These are phyloP conservation scores for Stropharia rugosoannulata DNA, from an alignment of 768 basidiomycete species.

Conservation along the genomic window DNA sequence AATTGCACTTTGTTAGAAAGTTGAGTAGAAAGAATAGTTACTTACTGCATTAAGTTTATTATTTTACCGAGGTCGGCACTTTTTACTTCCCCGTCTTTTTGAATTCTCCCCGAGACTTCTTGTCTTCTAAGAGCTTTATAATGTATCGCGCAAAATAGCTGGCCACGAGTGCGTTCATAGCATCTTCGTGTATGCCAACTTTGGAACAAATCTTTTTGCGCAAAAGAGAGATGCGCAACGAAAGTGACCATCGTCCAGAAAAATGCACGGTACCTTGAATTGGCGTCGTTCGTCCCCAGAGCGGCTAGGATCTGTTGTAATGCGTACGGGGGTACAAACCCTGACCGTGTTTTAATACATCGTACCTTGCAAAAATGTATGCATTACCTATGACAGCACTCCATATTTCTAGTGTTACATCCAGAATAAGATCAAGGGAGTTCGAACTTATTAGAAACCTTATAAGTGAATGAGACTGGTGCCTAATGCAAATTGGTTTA, in stretches of 20 bases:
- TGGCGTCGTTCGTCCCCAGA: constrained; percentile 41
- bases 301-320: constrained; percentile 58
- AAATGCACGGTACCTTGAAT: constrained; percentile 46
- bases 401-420: constrained; percentile 59
- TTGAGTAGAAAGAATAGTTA: constrained; percentile 10
- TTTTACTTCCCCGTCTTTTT: constrained; percentile 34
- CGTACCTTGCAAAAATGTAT: not conserved
- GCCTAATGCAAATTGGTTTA: constrained; percentile 24
- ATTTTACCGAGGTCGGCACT: constrained; percentile 68
- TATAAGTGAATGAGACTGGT: constrained; percentile 57
- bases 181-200: constrained; percentile 68
- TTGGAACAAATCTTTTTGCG: constrained; percentile 61
- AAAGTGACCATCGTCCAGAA: constrained; percentile 62
- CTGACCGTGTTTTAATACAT: constrained; percentile 27
- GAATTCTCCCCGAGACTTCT: constrained; percentile 51
- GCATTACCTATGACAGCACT: constrained; percentile 49
- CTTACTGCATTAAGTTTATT: constrained; percentile 74
- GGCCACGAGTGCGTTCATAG: constrained; percentile 71
- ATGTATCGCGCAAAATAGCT: constrained; percentile 68
- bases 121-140: constrained; percentile 64
- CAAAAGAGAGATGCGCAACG: constrained; percentile 63
- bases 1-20: not conserved
- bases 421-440: constrained; percentile 66
- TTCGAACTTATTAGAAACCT: constrained; percentile 65
- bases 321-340: constrained; percentile 67